phyloP scores from a whole-genome alignment of 164 flowering plant species.

The Macadamia integrifolia region DNA sequence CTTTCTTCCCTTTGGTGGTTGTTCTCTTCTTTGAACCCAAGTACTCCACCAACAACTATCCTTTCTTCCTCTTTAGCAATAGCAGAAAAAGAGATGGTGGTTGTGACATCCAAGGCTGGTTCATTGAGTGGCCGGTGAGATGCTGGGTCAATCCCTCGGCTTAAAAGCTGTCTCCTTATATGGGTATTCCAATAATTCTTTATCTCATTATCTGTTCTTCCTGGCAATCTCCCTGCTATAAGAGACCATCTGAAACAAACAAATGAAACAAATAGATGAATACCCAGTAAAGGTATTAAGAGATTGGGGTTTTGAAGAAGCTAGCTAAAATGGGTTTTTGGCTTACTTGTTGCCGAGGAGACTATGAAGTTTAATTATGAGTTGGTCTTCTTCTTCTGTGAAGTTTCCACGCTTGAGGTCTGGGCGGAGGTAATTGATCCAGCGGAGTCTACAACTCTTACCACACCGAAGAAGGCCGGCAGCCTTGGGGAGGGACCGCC shows the following conservation, averaged over 20 bases:
- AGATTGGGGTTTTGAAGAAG: no score
- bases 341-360: conserved; percentile 95
- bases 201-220: conserved; percentile 88
- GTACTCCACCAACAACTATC: not conserved
- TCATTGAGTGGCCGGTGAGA: conserved; percentile 69
- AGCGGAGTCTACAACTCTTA: conserved; percentile 88
- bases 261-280: not conserved
- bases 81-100: conserved; percentile 44
- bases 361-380: conserved; percentile 90
- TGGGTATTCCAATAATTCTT: conserved; percentile 93
- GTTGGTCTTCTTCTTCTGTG: conserved; percentile 91
- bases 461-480: conserved; percentile 98
- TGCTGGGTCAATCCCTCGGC: conserved; percentile 72
- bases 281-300: no score
- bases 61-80: conserved; percentile 24
- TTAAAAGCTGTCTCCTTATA: conserved; percentile 67
- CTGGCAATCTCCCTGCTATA: conserved; percentile 75
- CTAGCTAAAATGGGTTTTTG: no score
- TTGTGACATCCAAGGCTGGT: conserved; percentile 25
- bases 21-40: not conserved
- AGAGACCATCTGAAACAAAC: conserved; percentile 28
- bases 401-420: conserved; percentile 95
- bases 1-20: conserved; percentile 12
- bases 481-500: conserved; percentile 98
- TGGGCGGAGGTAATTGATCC: conserved; percentile 94